Percentiles rank a stretch among this genome's conserved stretches.
Evolutionary conservation across 306 rosid species (phyloP).

Genomic region (Gastrolobium bilobum): DNA sequence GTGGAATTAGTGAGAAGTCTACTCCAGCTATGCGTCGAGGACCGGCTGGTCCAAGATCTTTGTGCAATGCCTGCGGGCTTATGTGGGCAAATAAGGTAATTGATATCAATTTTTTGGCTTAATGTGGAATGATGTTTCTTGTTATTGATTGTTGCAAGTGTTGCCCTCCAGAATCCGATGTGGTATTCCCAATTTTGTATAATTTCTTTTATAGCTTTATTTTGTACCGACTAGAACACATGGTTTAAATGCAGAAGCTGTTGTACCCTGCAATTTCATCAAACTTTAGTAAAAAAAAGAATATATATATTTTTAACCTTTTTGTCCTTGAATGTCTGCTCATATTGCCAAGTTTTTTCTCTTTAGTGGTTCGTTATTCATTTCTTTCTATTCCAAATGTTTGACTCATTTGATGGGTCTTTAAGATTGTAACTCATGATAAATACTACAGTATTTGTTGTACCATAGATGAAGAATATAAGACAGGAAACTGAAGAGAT

Average conservation of each 20-base stretch:
- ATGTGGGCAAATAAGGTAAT: constrained; percentile 67
- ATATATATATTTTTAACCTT: neutral
- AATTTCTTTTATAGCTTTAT: constrained; percentile 25
- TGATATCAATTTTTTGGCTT: constrained; percentile 28
- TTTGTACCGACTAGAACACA: constrained; percentile 29
- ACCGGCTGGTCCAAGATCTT: constrained; percentile 70
- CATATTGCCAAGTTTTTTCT: neutral
- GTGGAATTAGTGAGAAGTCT: constrained; percentile 68
- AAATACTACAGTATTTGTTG: neutral
- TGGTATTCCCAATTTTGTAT: constrained; percentile 7
- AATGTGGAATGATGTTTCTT: neutral
- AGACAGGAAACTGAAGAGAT: constrained; percentile 5
- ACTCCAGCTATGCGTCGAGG: constrained; percentile 79
- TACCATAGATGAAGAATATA: neutral
- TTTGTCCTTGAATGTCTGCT: constrained; percentile 28
- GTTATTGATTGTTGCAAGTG: constrained; percentile 6
- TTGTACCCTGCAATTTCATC: neutral
- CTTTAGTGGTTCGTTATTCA: neutral
- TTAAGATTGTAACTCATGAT: constrained; percentile 11
- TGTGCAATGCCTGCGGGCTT: constrained; percentile 72
- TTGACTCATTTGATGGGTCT: constrained; percentile 9
- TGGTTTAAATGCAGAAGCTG: constrained; percentile 5
- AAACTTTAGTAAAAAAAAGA: neutral
- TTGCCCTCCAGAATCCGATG: constrained; percentile 29
- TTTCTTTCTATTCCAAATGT: constrained; percentile 9